Conservation (phyloP, 169 alveolate genomes). For the Plasmodium vinckei region DNA sequence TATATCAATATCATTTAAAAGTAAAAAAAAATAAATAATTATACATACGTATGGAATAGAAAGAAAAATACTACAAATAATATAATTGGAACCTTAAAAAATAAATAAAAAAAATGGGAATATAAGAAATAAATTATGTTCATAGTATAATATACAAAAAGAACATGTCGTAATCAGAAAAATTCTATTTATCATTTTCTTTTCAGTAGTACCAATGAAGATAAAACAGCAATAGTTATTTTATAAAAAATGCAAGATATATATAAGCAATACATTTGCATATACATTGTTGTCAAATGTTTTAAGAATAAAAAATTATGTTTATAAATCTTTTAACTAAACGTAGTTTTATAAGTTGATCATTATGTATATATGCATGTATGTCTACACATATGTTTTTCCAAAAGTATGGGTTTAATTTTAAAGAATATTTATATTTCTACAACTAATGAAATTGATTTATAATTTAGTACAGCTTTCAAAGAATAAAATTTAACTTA, state of each 20-base stretch:
- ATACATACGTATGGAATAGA: not conserved
- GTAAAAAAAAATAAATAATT: no score
- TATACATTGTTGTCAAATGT: not conserved
- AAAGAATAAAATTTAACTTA: no score
- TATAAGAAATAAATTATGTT: not conserved
- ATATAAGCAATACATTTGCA: not conserved
- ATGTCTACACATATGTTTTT: no score
- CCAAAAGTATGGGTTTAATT: no score
- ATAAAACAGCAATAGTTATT: conserved; percentile 1
- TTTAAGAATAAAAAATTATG: no score
- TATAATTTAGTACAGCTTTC: no score
- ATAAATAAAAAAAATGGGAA: not conserved
- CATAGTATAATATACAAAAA: not conserved
- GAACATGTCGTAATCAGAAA: conserved; percentile 13
- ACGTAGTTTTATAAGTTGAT: no score
- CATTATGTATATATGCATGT: no score
- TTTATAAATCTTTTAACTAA: no score
- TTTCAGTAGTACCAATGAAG: not conserved
- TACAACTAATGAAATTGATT: no score
- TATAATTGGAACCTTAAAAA: conserved; percentile 19
- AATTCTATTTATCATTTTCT: conserved; percentile 9
- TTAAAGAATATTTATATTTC: no score
- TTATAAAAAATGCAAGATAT: not conserved
- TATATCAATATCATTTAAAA: no score
- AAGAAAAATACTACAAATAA: not conserved